A percentile compares a stretch with the other conserved stretches of the same genome.
Conservation (phyloP, 257 asterid species). For the Perilla frutescens region DNA sequence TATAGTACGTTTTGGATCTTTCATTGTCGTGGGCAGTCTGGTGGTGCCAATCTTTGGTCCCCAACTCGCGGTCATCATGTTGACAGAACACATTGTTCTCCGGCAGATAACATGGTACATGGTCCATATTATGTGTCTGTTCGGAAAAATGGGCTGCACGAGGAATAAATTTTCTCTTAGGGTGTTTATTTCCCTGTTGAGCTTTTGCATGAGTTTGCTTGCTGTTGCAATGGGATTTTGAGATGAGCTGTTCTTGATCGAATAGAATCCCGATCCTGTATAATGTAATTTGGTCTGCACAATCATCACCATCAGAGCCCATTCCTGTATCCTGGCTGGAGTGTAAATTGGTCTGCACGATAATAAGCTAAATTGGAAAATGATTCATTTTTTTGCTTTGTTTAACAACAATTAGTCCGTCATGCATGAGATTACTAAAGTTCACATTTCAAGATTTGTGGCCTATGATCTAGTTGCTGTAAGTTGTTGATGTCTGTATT, state of each 20-base stretch:
- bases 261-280: neutral
- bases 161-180: constrained; percentile 31
- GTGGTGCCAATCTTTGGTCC: constrained; percentile 34
- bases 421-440: neutral
- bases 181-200: neutral
- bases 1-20: constrained; percentile 20
- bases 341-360: neutral
- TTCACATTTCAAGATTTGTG: neutral
- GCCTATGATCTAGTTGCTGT: neutral
- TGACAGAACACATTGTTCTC: constrained; percentile 35
- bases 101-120: constrained; percentile 20
- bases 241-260: neutral
- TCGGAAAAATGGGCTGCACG: constrained; percentile 36
- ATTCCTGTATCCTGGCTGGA: too few species aligned
- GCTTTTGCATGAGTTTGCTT: neutral
- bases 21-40: constrained; percentile 34
- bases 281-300: too few species aligned
- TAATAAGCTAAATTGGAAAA: too few species aligned
- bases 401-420: neutral
- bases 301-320: neutral
- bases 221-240: neutral
- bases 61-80: constrained; percentile 28
- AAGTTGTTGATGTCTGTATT: constrained; percentile 6
- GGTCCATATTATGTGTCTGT: constrained; percentile 43
- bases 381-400: too few species aligned